These are phyloP conservation scores for Carnegiea gigantea DNA, from an alignment of 179 eudicot species.

Conservation along the genomic window DNA sequence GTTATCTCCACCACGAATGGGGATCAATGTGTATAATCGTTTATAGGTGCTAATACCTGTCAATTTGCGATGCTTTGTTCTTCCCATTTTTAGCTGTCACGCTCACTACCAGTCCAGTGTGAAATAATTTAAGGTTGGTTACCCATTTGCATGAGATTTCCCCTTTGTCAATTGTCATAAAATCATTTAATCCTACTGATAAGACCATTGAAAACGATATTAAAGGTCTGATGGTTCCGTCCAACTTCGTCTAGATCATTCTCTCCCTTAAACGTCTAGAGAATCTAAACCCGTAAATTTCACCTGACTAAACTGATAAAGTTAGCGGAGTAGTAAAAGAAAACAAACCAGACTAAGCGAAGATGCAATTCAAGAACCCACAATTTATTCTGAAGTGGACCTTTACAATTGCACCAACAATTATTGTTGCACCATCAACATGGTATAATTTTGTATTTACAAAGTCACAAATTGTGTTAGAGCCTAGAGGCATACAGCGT, in stretches of 20 bases:
- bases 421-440: constrained; percentile 8
- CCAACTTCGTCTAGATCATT: too few relatives aligned
- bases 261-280: too few relatives aligned
- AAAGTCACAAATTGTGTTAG: neutral
- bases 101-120: too few relatives aligned
- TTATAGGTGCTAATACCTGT: neutral
- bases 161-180: neutral
- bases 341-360: neutral
- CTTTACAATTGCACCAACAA: constrained; percentile 15
- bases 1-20: neutral
- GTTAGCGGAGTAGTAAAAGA: too few relatives aligned
- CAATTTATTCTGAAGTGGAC: neutral
- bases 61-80: neutral
- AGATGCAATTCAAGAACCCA: neutral
- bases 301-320: too few relatives aligned
- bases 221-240: too few relatives aligned
- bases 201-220: too few relatives aligned
- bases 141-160: neutral
- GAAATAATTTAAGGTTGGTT: neutral
- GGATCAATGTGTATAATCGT: neutral
- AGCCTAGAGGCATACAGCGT: neutral
- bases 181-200: too few relatives aligned
- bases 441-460: constrained; percentile 19
- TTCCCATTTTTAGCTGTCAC: too few relatives aligned
- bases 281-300: too few relatives aligned